Evolutionary conservation across 1,139 yeast species (phyloP).

Genomic region (Lodderomyces elongisporus): DNA sequence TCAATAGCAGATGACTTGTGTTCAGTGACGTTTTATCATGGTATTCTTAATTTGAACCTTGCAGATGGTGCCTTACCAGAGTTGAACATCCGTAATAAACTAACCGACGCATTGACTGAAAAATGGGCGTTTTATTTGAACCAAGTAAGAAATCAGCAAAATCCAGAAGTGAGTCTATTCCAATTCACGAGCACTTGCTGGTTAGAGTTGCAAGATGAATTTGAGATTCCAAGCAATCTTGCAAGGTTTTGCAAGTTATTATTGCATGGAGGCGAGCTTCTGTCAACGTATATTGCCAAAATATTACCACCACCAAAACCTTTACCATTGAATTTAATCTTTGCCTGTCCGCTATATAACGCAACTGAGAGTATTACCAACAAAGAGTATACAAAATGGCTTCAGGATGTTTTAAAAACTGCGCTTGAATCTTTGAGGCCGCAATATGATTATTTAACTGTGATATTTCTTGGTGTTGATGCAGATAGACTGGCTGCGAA

Average conservation of each 20-base stretch:
- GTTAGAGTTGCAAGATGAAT: constrained; percentile 24
- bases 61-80: constrained; percentile 43
- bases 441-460: constrained; percentile 50
- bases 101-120: constrained; percentile 30
- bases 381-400: constrained; percentile 25
- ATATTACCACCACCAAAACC: constrained; percentile 37
- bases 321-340: constrained; percentile 42
- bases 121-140: constrained; percentile 38
- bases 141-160: constrained; percentile 13
- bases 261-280: constrained; percentile 31
- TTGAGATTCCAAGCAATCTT: constrained; percentile 37
- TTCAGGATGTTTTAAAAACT: constrained; percentile 24
- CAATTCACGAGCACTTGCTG: constrained; percentile 53
- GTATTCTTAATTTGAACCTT: constrained; percentile 32
- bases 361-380: constrained; percentile 21
- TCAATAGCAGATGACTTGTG: constrained; percentile 26
- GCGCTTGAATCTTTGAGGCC: constrained; percentile 29
- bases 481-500: constrained; percentile 28
- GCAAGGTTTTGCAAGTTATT: constrained; percentile 31
- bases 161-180: constrained; percentile 27
- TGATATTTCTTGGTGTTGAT: constrained; percentile 50
- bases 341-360: constrained; percentile 44
- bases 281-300: constrained; percentile 30
- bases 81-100: constrained; percentile 32
- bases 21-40: constrained; percentile 20